Evolutionary conservation across 495 filamentous ascomycete genomes (phyloP).

Genomic region (Penicillium canescens): DNA sequence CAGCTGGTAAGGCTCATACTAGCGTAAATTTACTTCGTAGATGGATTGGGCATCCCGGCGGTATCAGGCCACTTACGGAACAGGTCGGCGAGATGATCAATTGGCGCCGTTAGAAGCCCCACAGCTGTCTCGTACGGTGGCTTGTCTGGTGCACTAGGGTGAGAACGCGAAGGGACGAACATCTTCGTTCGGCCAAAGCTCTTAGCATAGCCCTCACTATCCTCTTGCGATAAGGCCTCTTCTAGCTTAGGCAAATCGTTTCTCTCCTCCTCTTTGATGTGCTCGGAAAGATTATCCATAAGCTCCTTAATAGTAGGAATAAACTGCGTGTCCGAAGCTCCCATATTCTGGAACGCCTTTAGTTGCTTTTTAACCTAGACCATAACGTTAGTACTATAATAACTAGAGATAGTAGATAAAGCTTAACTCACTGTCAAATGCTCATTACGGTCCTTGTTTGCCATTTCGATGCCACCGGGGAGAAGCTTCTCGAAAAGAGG

Average conservation of each 20-base stretch:
- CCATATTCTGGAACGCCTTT: conserved; percentile 60
- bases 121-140: conserved; percentile 34
- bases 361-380: conserved; percentile 62
- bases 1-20: no score
- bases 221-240: conserved; percentile 31
- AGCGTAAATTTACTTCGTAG: conserved; percentile 4
- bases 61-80: conserved; percentile 34
- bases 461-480: conserved; percentile 47
- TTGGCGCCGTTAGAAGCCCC: conserved; percentile 32
- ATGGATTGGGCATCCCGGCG: conserved; percentile 22
- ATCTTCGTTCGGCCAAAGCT: conserved; percentile 61
- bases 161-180: conserved; percentile 58
- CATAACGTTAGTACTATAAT: neutral
- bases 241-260: conserved; percentile 59
- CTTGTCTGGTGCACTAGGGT: conserved; percentile 46
- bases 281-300: conserved; percentile 49
- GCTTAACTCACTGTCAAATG: conserved; percentile 49
- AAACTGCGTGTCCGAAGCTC: conserved; percentile 48
- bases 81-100: conserved; percentile 35
- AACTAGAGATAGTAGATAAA: neutral
- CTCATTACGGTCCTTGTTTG: conserved; percentile 59
- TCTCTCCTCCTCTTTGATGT: conserved; percentile 63
- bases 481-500: conserved; percentile 64
- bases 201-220: conserved; percentile 45
- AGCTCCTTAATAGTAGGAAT: conserved; percentile 51